Evolutionary conservation across 768 basidiomycete species (phyloP).

Genomic region (Botryobasidium botryosum): DNA sequence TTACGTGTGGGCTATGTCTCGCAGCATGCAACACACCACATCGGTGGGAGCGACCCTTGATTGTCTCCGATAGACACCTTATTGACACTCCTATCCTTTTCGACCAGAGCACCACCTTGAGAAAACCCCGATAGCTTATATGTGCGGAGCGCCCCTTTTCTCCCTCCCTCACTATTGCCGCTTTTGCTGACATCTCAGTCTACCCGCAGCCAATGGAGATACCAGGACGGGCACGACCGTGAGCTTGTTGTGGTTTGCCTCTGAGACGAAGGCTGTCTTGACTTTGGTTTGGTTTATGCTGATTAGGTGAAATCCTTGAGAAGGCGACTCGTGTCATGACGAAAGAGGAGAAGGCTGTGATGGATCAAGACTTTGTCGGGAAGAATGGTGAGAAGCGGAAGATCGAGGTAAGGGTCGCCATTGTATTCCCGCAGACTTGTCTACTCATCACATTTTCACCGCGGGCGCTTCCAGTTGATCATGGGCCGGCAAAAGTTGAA

Average conservation of each 20-base stretch:
- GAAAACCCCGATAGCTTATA: slow-evolving; percentile 92
- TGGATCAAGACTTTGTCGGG: slow-evolving; percentile 80
- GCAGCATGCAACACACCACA: slow-evolving; percentile 95
- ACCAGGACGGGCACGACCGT: slow-evolving; percentile 97
- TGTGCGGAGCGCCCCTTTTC: too few relatives aligned
- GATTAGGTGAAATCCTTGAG: slow-evolving; percentile 71
- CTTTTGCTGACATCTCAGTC: neutral
- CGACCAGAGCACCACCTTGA: slow-evolving; percentile 71
- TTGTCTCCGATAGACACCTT: neutral
- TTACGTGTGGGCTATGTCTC: slow-evolving; percentile 93
- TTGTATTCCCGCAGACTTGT: slow-evolving; percentile 3
- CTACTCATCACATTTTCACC: slow-evolving; percentile 1
- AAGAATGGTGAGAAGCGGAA: slow-evolving; percentile 82
- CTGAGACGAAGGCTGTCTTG: slow-evolving; percentile 6
- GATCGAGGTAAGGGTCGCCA: slow-evolving; percentile 48
- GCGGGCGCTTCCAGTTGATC: slow-evolving; percentile 33
- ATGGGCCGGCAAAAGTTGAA: slow-evolving; percentile 96
- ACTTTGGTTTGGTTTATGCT: slow-evolving; percentile 8
- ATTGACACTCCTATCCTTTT: neutral
- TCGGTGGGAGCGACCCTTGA: slow-evolving; percentile 31
- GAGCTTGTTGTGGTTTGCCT: too few relatives aligned
- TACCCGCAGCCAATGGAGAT: slow-evolving; percentile 63
- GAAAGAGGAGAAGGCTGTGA: slow-evolving; percentile 59
- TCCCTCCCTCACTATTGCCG: too few relatives aligned
- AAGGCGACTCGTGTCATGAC: slow-evolving; percentile 83